A percentile compares a stretch with the other conserved stretches of the same genome.
phyloP scores from a whole-genome alignment of 73 alveolate species.

The Paramecium pentaurelia region DNA sequence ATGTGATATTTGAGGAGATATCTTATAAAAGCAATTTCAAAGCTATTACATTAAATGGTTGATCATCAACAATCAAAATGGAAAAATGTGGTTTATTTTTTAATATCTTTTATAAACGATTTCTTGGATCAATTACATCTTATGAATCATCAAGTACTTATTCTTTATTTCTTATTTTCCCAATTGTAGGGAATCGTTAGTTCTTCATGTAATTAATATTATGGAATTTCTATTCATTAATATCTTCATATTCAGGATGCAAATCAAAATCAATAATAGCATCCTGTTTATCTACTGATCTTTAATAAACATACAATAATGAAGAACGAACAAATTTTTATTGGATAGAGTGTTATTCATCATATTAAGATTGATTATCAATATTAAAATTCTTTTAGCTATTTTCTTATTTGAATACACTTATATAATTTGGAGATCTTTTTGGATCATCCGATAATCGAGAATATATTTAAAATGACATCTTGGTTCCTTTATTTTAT shows the following conservation, averaged over 20 bases:
- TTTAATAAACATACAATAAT: background rate
- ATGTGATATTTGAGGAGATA: background rate
- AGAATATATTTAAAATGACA: constrained; percentile 22
- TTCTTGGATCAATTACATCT: background rate
- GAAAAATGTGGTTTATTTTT: background rate
- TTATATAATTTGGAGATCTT: constrained; percentile 3
- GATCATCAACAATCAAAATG: constrained; percentile 52
- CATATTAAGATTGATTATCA: background rate
- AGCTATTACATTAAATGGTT: constrained; percentile 51
- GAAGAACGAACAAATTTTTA: background rate
- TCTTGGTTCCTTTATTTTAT: constrained; percentile 50
- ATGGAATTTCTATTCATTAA: background rate
- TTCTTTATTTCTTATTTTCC: background rate
- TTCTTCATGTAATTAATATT: background rate
- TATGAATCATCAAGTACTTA: background rate
- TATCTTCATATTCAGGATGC: background rate
- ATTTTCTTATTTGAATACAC: constrained; percentile 25
- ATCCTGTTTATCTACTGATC: background rate
- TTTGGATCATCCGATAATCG: constrained; percentile 6
- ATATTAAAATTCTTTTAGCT: background rate
- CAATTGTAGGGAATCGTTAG: background rate
- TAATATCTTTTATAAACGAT: background rate
- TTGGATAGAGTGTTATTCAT: background rate
- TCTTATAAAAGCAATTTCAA: background rate
- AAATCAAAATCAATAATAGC: background rate